Evolutionary conservation across 1,284 basidiomycete species (phyloP), one percentile per base, ranked within the genome.

Genomic region (Coriolopsis trogii): DNA sequence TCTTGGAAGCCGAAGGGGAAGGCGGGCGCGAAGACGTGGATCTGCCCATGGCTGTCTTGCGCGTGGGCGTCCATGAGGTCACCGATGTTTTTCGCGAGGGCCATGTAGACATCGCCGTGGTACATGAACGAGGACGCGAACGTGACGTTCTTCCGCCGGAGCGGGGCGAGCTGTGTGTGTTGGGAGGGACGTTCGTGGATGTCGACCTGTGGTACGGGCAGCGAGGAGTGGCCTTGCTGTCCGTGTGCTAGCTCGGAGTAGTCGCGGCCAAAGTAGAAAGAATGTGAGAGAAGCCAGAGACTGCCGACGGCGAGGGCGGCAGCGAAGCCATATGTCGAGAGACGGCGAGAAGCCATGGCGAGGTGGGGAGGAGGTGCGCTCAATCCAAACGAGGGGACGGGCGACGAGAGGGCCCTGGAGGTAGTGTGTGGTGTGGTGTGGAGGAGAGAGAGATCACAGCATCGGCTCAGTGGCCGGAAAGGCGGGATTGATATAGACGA

Each of bases 21-120:
- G 4, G 65, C 63, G 8, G 43, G 61, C 9, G 68, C 64, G 41
- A 68, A 68, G 3, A 70, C 64, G 33, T 65, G 63, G 2, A 73
- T 62, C 9, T 61, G 56, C n/a, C 51, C 58, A 18, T 40, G 55
- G 7, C 49, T 46, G 7, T 49, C 52, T 10, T 54, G 39, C 9
- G 34, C 37, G 47, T 41, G 39, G 12, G 34, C 37, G 47, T 41
- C 56, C 49, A 70, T 57, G 3, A 65, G 61, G n/a, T 67, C 60
- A 37, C 67, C 58, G 23, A 72, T 41, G 3, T 69, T 67, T 63
- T 67, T 68, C 1, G 63, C 69, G n/a, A 73, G 44, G 10, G 65
- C 53, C 66, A 73, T 67, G 43, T 70, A 72, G 6, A 72, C 71
- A 42, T 73, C 72, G 50, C 66, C 64, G 49, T 73, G 72, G 42